phyloP scores from a whole-genome alignment of 1,139 yeast genomes.

The Hyphopichia burtonii region DNA sequence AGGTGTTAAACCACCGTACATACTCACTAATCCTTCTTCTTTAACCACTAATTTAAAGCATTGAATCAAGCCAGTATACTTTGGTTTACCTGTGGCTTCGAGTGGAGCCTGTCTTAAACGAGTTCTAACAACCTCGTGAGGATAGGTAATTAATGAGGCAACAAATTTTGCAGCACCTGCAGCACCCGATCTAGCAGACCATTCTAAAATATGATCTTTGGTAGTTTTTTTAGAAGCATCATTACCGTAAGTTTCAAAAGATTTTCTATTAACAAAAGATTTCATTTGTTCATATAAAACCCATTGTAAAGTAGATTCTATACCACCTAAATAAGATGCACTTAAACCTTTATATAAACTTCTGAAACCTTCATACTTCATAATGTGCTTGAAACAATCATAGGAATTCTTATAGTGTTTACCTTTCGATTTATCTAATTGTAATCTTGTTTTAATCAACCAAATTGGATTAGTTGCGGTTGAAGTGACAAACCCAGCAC shows the following conservation, averaged over 20 bases:
- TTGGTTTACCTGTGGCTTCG: constrained; percentile 70
- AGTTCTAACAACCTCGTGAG: constrained; percentile 96
- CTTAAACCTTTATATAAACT: constrained; percentile 88
- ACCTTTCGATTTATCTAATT: constrained; percentile 70
- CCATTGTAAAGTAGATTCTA: constrained; percentile 95
- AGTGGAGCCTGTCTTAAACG: constrained; percentile 92
- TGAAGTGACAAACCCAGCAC: constrained; percentile 92
- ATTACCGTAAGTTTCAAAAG: constrained; percentile 46
- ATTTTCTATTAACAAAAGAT: constrained; percentile 58
- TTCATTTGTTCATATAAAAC: constrained; percentile 95
- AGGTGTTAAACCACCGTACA: constrained; percentile 98
- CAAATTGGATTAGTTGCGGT: constrained; percentile 99
- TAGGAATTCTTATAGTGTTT: constrained; percentile 76
- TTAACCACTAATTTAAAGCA: constrained; percentile 78
- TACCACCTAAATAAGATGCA: constrained; percentile 93
- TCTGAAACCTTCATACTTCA: constrained; percentile 71
- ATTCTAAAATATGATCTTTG: constrained; percentile 70
- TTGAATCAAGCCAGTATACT: constrained; percentile 86
- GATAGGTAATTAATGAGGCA: constrained; percentile 91
- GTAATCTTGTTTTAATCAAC: constrained; percentile 93
- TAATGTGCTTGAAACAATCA: constrained; percentile 75
- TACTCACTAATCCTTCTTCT: constrained; percentile 89
- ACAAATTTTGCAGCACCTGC: constrained; percentile 96
- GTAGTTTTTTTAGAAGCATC: constrained; percentile 47
- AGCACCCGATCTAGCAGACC: constrained; percentile 96